Percentiles rank a stretch among this genome's conserved stretches.
Conservation (phyloP, 2,329 filamentous ascomycete species). For the Penicillium occitanis region DNA sequence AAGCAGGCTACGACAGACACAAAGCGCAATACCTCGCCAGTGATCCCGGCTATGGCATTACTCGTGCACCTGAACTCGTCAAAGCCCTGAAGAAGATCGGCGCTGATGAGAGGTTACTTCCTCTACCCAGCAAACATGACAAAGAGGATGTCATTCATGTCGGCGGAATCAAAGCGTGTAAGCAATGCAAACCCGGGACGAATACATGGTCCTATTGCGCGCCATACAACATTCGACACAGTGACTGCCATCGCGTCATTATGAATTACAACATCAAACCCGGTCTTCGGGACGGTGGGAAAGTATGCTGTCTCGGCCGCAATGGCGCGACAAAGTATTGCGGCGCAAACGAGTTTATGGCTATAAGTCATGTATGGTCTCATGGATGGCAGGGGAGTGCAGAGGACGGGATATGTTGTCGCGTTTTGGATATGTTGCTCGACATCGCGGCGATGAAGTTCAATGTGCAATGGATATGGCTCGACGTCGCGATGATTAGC, state of each 20-base stretch:
- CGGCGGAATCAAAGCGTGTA: background rate
- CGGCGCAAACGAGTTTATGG: background rate
- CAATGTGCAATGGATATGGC: background rate
- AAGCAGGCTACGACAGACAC: background rate
- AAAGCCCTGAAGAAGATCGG: background rate
- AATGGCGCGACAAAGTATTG: conserved; percentile 1
- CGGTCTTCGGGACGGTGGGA: background rate
- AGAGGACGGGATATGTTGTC: background rate
- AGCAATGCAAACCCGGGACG: background rate
- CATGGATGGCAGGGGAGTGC: conserved; percentile 4
- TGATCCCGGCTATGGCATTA: background rate
- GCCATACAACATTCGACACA: background rate
- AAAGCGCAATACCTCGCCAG: background rate
- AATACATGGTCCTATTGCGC: conserved; percentile 5
- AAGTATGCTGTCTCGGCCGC: background rate
- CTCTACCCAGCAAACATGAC: background rate
- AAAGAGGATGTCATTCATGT: background rate
- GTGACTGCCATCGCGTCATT: background rate
- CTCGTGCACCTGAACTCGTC: background rate
- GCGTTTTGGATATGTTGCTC: conserved; percentile 1
- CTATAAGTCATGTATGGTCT: background rate
- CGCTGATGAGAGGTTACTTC: background rate
- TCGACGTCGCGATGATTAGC: conserved; percentile 9
- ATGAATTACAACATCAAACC: background rate
- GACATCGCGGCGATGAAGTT: background rate